These are phyloP conservation scores for Citrus sinensis DNA, from an alignment of 345 rosid species.

Conservation along the genomic window DVS_A1.0 CM039167.1:24386001-24386500, in stretches of 20 bases:
- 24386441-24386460: constrained; percentile 2
- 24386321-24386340: not conserved
- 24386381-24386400: too few species aligned
- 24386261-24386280: constrained; percentile 13
- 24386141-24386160: too few species aligned
- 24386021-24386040: too few species aligned
- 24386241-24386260: constrained; percentile 24
- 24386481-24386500: constrained; percentile 11
- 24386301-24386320: not conserved
- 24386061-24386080: too few species aligned
- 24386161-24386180: too few species aligned
- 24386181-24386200: too few species aligned
- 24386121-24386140: too few species aligned
- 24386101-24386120: too few species aligned
- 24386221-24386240: not conserved
- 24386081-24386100: too few species aligned
- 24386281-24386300: not conserved
- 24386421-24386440: not conserved
- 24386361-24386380: constrained; percentile 23
- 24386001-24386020: too few species aligned
- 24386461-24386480: constrained; percentile 1
- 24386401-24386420: constrained; percentile 18
- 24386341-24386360: constrained; percentile 36
- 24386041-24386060: too few species aligned
- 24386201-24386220: too few species aligned